These are phyloP conservation scores for Gypsophila paniculata DNA, from an alignment of 179 eudicot genomes.

Conservation along the genomic window DNA sequence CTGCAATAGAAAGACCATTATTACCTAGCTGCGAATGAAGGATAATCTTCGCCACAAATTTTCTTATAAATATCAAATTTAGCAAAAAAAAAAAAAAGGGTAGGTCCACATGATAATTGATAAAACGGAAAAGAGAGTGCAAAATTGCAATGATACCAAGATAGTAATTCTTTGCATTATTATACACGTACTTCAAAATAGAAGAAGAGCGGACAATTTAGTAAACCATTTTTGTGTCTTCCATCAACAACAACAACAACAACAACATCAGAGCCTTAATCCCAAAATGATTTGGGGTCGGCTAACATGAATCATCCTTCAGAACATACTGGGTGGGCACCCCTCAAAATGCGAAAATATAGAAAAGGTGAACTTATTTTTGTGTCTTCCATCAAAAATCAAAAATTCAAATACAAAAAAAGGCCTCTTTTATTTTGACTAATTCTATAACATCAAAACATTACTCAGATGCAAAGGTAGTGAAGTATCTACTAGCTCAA, in stretches of 20 bases:
- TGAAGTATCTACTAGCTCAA: neutral
- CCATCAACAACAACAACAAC: too few species aligned
- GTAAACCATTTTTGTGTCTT: neutral
- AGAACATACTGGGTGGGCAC: too few species aligned
- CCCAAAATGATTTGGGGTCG: too few species aligned
- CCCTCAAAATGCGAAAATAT: too few species aligned
- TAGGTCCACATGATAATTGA: neutral
- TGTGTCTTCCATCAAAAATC: neutral
- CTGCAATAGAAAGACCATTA: constrained; percentile 19
- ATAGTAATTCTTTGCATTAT: neutral
- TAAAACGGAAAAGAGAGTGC: too few species aligned
- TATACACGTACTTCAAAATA: neutral
- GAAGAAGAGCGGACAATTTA: neutral
- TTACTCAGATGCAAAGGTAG: neutral
- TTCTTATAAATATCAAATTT: too few species aligned
- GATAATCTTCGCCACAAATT: neutral
- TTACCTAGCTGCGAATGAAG: neutral
- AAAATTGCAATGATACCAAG: too few species aligned
- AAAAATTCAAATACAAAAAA: neutral
- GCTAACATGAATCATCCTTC: too few species aligned
- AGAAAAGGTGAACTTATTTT: too few species aligned
- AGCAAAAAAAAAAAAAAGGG: neutral
- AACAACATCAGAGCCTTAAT: too few species aligned
- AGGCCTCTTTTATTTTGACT: neutral
- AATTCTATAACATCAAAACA: neutral